phyloP scores from a whole-genome alignment of 2,329 filamentous ascomycete species.

The Colletotrichum zoysiae region DNA sequence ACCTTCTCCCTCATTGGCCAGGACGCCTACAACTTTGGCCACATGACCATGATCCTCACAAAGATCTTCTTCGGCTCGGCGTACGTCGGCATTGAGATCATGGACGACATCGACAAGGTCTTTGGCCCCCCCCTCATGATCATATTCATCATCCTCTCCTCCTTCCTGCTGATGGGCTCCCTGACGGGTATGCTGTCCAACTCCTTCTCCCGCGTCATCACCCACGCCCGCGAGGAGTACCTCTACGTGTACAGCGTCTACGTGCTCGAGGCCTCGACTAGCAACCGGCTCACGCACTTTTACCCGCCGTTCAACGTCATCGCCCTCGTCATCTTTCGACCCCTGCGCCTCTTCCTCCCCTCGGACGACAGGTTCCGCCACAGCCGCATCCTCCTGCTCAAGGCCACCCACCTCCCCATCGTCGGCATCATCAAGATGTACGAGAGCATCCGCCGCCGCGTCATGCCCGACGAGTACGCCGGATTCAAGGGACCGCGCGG shows the following conservation, averaged over 20 bases:
- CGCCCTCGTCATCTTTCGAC: slow-evolving; percentile 78
- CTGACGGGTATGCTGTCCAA: slow-evolving; percentile 84
- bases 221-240: slow-evolving; percentile 79
- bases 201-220: slow-evolving; percentile 75
- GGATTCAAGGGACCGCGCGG: slow-evolving; percentile 62
- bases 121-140: slow-evolving; percentile 74
- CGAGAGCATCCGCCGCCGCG: slow-evolving; percentile 63
- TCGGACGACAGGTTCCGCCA: slow-evolving; percentile 73
- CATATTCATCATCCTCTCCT: slow-evolving; percentile 81
- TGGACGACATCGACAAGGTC: slow-evolving; percentile 69
- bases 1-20: slow-evolving; percentile 86
- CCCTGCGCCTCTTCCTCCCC: slow-evolving; percentile 76
- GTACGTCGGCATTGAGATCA: slow-evolving; percentile 79
- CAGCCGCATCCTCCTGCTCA: slow-evolving; percentile 71
- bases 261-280: slow-evolving; percentile 75
- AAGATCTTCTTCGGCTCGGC: slow-evolving; percentile 86
- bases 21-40: slow-evolving; percentile 71
- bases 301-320: slow-evolving; percentile 81
- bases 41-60: slow-evolving; percentile 82
- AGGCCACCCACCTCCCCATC: slow-evolving; percentile 74
- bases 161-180: slow-evolving; percentile 83
- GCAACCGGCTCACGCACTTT: slow-evolving; percentile 77
- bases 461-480: slow-evolving; percentile 58
- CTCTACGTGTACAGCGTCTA: slow-evolving; percentile 80
- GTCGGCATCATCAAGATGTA: slow-evolving; percentile 78